Evolutionary conservation across 345 rosid genomes (phyloP).

Genomic region (Populus davidiana): DNA sequence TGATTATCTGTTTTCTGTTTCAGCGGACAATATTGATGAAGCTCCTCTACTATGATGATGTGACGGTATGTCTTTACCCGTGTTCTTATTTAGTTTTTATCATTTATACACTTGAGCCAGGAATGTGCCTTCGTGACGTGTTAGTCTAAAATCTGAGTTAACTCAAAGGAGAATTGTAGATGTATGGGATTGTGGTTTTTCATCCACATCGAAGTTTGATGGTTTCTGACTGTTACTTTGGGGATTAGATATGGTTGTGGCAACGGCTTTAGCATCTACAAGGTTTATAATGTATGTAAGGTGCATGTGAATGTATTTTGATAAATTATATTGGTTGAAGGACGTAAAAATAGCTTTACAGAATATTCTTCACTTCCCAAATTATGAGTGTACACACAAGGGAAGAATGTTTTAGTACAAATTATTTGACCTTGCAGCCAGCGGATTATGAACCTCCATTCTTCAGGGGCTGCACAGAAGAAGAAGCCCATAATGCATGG

Average conservation of each 20-base stretch:
- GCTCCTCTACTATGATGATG: slow-evolving; percentile 88
- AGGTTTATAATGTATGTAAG: background rate
- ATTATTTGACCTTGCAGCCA: slow-evolving; percentile 51
- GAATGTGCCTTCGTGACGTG: background rate
- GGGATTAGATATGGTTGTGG: background rate
- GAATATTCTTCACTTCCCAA: background rate
- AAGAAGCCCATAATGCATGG: slow-evolving; percentile 82
- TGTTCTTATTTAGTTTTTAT: background rate
- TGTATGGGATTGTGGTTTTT: background rate
- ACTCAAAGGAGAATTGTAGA: background rate
- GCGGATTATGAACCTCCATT: slow-evolving; percentile 93
- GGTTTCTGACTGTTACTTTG: background rate
- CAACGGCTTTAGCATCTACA: background rate
- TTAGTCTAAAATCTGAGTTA: background rate
- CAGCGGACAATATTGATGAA: slow-evolving; percentile 98
- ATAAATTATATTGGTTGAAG: background rate
- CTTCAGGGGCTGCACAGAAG: slow-evolving; percentile 79
- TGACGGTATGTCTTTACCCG: slow-evolving; percentile 63
- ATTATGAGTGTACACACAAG: background rate
- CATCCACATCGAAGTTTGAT: background rate
- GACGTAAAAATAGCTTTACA: background rate
- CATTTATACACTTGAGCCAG: background rate
- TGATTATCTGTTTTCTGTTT: slow-evolving; percentile 20
- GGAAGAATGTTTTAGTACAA: background rate
- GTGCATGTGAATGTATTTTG: background rate